Conservation (phyloP, 2,329 filamentous ascomycete genomes). For the Colletotrichum phormii region DNA sequence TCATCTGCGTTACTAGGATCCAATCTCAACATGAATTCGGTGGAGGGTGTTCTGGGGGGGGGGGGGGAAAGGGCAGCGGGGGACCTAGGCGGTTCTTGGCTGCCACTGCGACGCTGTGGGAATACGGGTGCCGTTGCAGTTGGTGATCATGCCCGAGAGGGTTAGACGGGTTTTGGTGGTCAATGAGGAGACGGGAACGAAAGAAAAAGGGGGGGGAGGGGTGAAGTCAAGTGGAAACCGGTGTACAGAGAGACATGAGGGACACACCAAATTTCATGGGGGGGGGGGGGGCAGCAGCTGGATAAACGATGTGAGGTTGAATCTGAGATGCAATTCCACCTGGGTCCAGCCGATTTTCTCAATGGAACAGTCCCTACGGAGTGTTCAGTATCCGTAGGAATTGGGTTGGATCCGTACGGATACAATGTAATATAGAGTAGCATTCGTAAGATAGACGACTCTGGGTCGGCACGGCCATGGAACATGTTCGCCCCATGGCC, state of each 20-base stretch:
- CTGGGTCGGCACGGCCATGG: not conserved
- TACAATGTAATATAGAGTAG: too few relatives aligned
- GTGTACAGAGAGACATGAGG: not conserved
- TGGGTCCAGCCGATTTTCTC: not conserved
- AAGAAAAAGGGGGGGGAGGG: not conserved
- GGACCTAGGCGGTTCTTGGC: not conserved
- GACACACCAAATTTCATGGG: not conserved
- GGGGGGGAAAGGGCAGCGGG: not conserved
- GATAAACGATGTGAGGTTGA: slow-evolving; percentile 16
- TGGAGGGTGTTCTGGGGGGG: not conserved
- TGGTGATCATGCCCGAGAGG: slow-evolving; percentile 19
- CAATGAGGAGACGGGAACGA: slow-evolving; percentile 2
- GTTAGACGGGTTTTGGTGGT: slow-evolving; percentile 13
- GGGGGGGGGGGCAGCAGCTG: not conserved
- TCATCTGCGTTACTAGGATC: not conserved
- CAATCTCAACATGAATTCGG: not conserved
- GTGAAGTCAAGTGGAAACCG: not conserved
- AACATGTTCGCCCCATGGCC: slow-evolving; percentile 16
- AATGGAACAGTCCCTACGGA: not conserved
- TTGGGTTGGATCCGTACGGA: too few relatives aligned
- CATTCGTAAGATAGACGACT: slow-evolving; percentile 2
- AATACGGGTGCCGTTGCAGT: slow-evolving; percentile 3
- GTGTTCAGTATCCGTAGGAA: not conserved
- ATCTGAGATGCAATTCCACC: slow-evolving; percentile 25
- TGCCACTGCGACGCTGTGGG: slow-evolving; percentile 14